Evolutionary conservation across 176 grass and related monocot species (phyloP), one percentile per base, ranked within the genome.

Genomic region (Ensete ventricosum): DNA sequence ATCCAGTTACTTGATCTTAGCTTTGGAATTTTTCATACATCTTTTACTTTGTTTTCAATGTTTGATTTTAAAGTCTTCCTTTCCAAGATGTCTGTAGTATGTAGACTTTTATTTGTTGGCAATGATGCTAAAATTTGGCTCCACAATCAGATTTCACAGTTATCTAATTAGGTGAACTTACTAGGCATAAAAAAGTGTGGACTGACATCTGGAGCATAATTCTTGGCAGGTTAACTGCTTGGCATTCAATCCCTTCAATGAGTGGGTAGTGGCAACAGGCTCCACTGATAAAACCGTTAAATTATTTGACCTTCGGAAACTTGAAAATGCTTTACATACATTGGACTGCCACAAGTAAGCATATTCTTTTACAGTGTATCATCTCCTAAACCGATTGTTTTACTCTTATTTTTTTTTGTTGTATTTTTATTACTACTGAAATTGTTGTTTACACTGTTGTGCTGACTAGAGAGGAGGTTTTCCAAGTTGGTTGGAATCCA

Each of bases 401-500:
- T 21, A 7, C 16, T 11, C 9, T 43, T 23, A 23, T 6, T 43
- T 6, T 43, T 43, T 34, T 43, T 5, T 6, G 4, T 43, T 43
- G 5, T 43, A 43, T 43, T 43, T 43, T 43, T 43, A 43, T 34
- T 34, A 5, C 19, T 9, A 75, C 10, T 54, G 22, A 48, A 27
- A 54, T 72, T 24, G 49, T 73, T 8, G 53, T 73, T 67, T 48
- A 72, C 11, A n/a, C 55, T 71, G 22, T 76, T 75, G 14, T 54
- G n/a, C 2, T 74, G 19, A 72, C 54, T 67, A 99, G 95, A 80
- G 95, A 99, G 84, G 88, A 94, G 58, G 91, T 99, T 69, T 99
- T 99, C 84, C 95, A 99, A 94, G 95, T 99, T 81, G 95, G 95
- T 50, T 99, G 95, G 95, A 99, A 86, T 82, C 95, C 95, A 22